phyloP scores from a whole-genome alignment of 1,284 basidiomycete genomes.

The Pterulicium gracile region DNA sequence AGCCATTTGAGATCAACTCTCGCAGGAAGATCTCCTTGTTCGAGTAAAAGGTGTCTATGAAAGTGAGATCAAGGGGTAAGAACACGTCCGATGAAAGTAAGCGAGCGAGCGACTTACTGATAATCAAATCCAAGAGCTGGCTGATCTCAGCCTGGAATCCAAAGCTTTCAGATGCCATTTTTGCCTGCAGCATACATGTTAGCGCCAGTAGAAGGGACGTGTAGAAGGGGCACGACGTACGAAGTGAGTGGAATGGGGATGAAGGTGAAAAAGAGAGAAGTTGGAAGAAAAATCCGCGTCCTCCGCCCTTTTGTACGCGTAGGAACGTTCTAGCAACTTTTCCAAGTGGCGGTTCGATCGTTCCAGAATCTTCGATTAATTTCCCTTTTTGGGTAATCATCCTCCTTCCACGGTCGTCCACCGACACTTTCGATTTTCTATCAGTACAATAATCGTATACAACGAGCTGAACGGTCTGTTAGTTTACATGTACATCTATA shows the following conservation, averaged over 20 bases:
- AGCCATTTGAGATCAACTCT: slow-evolving; percentile 87
- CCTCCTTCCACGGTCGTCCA: no score
- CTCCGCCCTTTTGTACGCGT: slow-evolving; percentile 8
- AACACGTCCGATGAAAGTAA: slow-evolving; percentile 3
- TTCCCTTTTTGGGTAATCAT: background rate
- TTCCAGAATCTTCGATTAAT: background rate
- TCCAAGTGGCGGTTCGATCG: slow-evolving; percentile 1
- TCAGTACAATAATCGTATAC: background rate
- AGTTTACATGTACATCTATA: no score
- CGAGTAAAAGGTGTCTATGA: slow-evolving; percentile 89
- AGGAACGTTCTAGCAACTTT: slow-evolving; percentile 20
- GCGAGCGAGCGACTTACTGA: slow-evolving; percentile 44
- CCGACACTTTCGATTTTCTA: background rate
- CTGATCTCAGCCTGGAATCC: slow-evolving; percentile 97
- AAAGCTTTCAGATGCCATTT: slow-evolving; percentile 75
- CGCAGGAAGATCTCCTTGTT: slow-evolving; percentile 99
- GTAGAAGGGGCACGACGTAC: background rate
- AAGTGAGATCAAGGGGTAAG: slow-evolving; percentile 1
- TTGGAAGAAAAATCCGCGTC: slow-evolving; percentile 8
- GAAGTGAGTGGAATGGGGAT: slow-evolving; percentile 10
- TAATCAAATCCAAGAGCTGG: slow-evolving; percentile 86
- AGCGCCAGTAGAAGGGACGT: background rate
- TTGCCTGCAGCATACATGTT: slow-evolving; percentile 11
- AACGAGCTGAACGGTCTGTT: no score
- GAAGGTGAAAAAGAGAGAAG: slow-evolving; percentile 17